Percentiles rank a stretch among this genome's conserved stretches.
Conservation (phyloP, 108 stramenopile genomes). For the Conticribra guillardii region DNA sequence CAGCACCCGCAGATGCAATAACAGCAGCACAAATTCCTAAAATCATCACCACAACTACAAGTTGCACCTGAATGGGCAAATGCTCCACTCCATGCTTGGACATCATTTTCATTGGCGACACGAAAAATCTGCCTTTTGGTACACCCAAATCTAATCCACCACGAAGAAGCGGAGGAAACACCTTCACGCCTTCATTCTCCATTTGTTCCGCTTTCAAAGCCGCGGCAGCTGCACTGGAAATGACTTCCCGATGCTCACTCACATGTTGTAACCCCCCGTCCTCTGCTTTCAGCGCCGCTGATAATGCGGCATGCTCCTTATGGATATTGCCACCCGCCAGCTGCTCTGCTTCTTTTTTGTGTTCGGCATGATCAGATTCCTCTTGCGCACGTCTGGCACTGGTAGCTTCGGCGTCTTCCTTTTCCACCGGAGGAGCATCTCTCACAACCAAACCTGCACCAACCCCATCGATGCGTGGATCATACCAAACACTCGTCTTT, state of each 20-base stretch:
- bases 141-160: conserved; percentile 8
- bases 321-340: conserved; percentile 28
- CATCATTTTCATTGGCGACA: conserved; percentile 14
- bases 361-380: conserved; percentile 23
- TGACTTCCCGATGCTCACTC: conserved; percentile 29
- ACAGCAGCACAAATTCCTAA: conserved; percentile 40
- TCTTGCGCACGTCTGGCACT: conserved; percentile 5
- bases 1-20: conserved; percentile 19
- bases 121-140: conserved; percentile 26
- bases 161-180: conserved; percentile 39
- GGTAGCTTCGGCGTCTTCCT: conserved; percentile 13
- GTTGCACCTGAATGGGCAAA: conserved; percentile 34
- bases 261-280: conserved; percentile 1
- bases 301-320: conserved; percentile 35
- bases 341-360: conserved; percentile 38
- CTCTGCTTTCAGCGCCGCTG: conserved; percentile 13
- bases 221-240: conserved; percentile 36
- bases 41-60: conserved; percentile 29
- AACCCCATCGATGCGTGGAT: conserved; percentile 37
- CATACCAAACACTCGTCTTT: conserved; percentile 53
- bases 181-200: conserved; percentile 15
- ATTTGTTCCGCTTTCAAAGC: conserved; percentile 29
- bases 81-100: conserved; percentile 39
- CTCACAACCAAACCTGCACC: conserved; percentile 31
- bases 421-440: not conserved